A percentile compares a stretch with the other conserved stretches of the same genome.
Evolutionary conservation across 306 rosid species (phyloP).

Genomic region (Oxytropis ochrocephala): DNA sequence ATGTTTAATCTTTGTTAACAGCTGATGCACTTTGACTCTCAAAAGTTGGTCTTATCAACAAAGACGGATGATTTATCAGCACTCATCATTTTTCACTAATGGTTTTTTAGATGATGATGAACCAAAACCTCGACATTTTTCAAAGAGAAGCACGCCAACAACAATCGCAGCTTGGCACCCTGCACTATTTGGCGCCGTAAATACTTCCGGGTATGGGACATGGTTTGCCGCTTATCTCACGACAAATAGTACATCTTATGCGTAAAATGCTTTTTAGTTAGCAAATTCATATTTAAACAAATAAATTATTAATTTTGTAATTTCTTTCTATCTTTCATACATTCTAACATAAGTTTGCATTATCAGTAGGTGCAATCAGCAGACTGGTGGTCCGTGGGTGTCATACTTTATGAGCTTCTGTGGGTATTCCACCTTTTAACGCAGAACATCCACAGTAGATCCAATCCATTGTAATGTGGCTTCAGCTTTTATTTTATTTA

Average conservation of each 20-base stretch:
- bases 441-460: constrained; percentile 81
- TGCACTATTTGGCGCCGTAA: constrained; percentile 98
- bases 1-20: constrained; percentile 37
- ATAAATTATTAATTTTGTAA: background rate
- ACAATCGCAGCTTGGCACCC: constrained; percentile 87
- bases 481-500: background rate
- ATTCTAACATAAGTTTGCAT: constrained; percentile 7
- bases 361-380: constrained; percentile 78
- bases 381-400: constrained; percentile 99
- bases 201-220: constrained; percentile 99
- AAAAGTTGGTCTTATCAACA: constrained; percentile 91
- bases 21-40: constrained; percentile 98
- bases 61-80: constrained; percentile 92
- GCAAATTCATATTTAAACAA: background rate
- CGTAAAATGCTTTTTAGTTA: constrained; percentile 13
- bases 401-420: constrained; percentile 87
- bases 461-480: background rate
- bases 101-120: constrained; percentile 52
- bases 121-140: constrained; percentile 34
- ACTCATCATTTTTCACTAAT: constrained; percentile 46
- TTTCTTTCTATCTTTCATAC: background rate
- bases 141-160: constrained; percentile 61
- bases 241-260: constrained; percentile 24
- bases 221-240: constrained; percentile 43
- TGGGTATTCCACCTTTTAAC: constrained; percentile 94